Conservation (phyloP, 176 grass and related monocot genomes). For the Triticum dicoccoides region DNA sequence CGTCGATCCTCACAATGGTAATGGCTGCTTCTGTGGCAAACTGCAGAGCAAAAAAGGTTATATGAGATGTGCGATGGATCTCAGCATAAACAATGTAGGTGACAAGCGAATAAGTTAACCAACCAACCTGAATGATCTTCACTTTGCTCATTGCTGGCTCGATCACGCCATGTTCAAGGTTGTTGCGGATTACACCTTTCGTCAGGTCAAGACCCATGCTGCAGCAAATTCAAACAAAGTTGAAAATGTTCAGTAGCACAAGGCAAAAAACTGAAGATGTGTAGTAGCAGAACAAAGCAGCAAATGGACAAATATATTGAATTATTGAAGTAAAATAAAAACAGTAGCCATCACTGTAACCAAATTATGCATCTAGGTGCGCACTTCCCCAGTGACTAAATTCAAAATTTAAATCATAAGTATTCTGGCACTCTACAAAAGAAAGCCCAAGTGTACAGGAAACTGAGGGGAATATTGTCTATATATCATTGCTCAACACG, state of each 20-base stretch:
- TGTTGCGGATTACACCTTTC: conserved; percentile 78
- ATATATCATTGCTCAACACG: not conserved
- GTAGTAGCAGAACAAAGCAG: not conserved
- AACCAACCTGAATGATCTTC: conserved; percentile 72
- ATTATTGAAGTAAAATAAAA: not conserved
- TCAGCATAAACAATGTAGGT: too few relatives aligned
- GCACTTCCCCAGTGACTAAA: not conserved
- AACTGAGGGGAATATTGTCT: not conserved
- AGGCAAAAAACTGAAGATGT: not conserved
- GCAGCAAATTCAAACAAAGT: not conserved
- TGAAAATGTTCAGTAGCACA: not conserved
- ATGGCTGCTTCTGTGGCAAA: conserved; percentile 94
- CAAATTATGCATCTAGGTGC: not conserved
- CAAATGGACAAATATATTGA: not conserved
- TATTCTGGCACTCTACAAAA: not conserved
- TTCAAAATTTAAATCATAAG: not conserved
- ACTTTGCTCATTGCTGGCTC: conserved; percentile 98
- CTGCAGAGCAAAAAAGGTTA: conserved; percentile 20
- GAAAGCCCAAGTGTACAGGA: not conserved
- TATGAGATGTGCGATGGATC: too few relatives aligned
- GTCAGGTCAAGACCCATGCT: conserved; percentile 88
- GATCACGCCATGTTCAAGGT: conserved; percentile 86
- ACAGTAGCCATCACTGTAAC: not conserved
- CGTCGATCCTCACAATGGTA: conserved; percentile 90
- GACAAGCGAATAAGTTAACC: too few relatives aligned